Evolutionary conservation across 2,329 filamentous ascomycete genomes (phyloP).

Genomic region (Pyricularia sp.): DNA sequence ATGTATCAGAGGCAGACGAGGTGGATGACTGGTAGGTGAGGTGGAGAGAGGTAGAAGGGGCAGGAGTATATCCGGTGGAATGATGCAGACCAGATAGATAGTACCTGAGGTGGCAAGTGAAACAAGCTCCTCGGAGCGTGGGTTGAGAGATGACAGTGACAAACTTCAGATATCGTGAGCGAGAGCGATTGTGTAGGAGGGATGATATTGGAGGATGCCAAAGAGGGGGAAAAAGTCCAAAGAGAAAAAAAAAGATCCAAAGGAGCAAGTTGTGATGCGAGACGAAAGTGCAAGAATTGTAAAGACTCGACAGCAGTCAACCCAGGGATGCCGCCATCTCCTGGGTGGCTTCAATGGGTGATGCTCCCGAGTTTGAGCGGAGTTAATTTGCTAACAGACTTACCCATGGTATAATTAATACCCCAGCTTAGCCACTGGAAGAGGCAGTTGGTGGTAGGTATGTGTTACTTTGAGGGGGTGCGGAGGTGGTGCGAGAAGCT

Average conservation of each 20-base stretch:
- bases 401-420: neutral
- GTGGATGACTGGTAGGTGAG: neutral
- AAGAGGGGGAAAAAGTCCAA: neutral
- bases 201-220: neutral
- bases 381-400: neutral
- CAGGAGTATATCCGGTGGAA: neutral
- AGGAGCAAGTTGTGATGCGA: neutral
- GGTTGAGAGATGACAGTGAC: neutral
- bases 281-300: neutral
- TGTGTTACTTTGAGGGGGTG: neutral
- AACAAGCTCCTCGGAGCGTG: neutral
- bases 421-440: neutral
- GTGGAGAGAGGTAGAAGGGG: neutral
- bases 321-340: neutral
- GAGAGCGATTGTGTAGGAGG: neutral
- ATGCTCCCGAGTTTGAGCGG: neutral
- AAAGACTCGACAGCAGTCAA: neutral
- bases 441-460: neutral
- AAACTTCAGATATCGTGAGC: neutral
- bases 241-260: neutral
- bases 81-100: neutral
- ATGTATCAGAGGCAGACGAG: neutral
- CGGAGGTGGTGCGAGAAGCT: conserved; percentile 1
- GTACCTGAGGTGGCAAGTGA: neutral
- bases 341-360: neutral